Evolutionary conservation across 1,284 basidiomycete genomes (phyloP).

Genomic region (Trichosporon sp.): DNA sequence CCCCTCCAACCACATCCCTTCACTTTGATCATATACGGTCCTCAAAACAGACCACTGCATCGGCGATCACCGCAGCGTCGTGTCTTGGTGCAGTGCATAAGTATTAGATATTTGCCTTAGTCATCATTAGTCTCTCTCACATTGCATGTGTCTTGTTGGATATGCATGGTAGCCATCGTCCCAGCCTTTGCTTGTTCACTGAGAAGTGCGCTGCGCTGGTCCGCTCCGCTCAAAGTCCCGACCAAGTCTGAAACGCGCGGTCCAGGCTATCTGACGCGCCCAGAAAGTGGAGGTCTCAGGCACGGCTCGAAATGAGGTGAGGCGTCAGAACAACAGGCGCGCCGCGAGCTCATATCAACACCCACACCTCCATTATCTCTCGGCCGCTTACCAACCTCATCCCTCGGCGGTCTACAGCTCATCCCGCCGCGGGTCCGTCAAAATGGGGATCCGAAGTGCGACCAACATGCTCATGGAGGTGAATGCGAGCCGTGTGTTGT

Average conservation of each 20-base stretch:
- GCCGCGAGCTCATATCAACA: not conserved
- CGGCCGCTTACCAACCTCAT: not conserved
- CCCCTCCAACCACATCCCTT: not conserved
- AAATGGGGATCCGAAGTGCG: not conserved
- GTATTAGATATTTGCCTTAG: conserved; percentile 1
- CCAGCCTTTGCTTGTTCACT: not conserved
- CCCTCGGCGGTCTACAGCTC: not conserved
- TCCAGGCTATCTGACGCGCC: not conserved
- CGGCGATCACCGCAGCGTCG: not conserved
- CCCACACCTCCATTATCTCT: not conserved
- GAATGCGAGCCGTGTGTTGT: conserved; percentile 6
- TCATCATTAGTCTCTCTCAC: not conserved
- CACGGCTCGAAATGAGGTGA: not conserved
- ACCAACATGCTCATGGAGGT: conserved; percentile 45
- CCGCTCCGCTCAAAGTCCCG: no score
- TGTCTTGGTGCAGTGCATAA: not conserved
- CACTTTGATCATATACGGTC: not conserved
- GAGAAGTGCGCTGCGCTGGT: no score
- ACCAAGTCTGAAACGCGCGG: not conserved
- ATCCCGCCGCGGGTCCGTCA: not conserved
- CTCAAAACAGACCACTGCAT: not conserved
- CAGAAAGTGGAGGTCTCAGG: not conserved
- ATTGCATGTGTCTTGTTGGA: not conserved
- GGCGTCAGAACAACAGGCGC: not conserved
- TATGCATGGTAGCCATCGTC: not conserved